A percentile compares a stretch with the other conserved stretches of the same genome.
Conservation (phyloP, 805 yeast genomes). For the Ogataea ganodermae region DNA sequence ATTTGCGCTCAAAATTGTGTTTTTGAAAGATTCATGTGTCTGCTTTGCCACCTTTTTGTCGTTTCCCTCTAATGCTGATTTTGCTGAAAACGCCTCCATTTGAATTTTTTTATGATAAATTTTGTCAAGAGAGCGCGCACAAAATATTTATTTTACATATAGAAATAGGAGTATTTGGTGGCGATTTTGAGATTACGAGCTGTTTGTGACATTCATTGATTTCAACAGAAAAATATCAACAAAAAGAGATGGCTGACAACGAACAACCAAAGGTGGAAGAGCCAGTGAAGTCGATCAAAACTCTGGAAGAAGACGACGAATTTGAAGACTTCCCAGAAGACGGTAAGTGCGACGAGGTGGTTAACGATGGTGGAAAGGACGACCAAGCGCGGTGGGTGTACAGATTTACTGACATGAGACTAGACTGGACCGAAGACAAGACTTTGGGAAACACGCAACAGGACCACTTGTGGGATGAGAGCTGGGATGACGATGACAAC, state of each 20-base stretch:
- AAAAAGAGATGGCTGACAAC: constrained; percentile 15
- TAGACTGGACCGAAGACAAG: constrained; percentile 67
- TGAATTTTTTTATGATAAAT: constrained; percentile 4
- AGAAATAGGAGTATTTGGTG: not conserved
- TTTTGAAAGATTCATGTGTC: too few relatives aligned
- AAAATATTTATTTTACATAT: not conserved
- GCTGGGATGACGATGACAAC: constrained; percentile 95
- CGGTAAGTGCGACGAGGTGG: too few relatives aligned
- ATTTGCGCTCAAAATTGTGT: too few relatives aligned
- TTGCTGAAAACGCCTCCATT: not conserved
- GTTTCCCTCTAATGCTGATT: too few relatives aligned
- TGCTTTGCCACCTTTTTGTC: too few relatives aligned
- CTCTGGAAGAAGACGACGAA: constrained; percentile 94
- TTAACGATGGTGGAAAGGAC: too few relatives aligned
- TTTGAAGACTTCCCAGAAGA: constrained; percentile 96
- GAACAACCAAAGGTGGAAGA: constrained; percentile 19
- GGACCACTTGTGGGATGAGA: constrained; percentile 87
- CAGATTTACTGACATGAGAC: constrained; percentile 8
- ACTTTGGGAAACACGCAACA: constrained; percentile 53
- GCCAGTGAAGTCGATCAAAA: constrained; percentile 47
- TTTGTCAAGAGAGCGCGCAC: constrained; percentile 1
- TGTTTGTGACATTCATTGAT: not conserved
- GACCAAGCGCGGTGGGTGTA: not conserved
- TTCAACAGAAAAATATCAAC: not conserved
- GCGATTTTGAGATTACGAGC: not conserved